Conservation (phyloP, 1,284 basidiomycete species). For the Papiliotrema terrestris region DNA sequence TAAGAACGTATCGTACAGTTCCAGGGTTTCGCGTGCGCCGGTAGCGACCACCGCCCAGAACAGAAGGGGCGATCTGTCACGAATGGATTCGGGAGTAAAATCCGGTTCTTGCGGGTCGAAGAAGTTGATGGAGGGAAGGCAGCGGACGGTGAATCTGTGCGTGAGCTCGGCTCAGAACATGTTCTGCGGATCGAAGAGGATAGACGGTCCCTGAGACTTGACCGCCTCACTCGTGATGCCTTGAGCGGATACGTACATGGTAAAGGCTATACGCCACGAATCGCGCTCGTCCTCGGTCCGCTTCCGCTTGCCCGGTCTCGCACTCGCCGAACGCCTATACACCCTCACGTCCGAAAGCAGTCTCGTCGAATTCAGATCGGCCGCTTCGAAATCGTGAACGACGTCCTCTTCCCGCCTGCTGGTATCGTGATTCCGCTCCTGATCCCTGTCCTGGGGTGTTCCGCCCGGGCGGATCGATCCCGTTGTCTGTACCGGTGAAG, state of each 20-base stretch:
- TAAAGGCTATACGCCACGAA: neutral
- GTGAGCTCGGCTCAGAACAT: neutral
- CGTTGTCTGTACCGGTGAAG: neutral
- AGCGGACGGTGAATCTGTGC: slow-evolving; percentile 5
- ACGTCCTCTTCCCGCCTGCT: neutral
- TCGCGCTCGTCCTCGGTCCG: slow-evolving; percentile 1
- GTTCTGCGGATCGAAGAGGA: too few species aligned
- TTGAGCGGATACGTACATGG: neutral
- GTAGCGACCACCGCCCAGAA: slow-evolving; percentile 6
- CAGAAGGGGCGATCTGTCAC: slow-evolving; percentile 2
- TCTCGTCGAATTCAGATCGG: slow-evolving; percentile 2
- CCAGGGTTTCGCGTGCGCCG: slow-evolving; percentile 4
- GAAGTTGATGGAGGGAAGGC: slow-evolving; percentile 4
- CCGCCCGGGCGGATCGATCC: neutral
- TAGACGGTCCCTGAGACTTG: too few species aligned
- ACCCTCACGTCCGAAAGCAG: slow-evolving; percentile 2
- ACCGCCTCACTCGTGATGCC: too few species aligned
- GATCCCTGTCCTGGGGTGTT: too few species aligned
- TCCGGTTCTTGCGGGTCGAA: slow-evolving; percentile 1
- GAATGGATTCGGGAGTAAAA: neutral
- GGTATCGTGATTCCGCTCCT: too few species aligned
- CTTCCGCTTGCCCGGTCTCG: neutral
- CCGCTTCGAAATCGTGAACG: neutral
- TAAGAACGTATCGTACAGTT: slow-evolving; percentile 1
- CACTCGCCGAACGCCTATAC: neutral